Percentiles rank a stretch among this genome's conserved stretches.
These are phyloP conservation scores for Synchytrium microbalum DNA, from an alignment of 371 early-diverging fungal genomes.

Conservation along the genomic window DNA sequence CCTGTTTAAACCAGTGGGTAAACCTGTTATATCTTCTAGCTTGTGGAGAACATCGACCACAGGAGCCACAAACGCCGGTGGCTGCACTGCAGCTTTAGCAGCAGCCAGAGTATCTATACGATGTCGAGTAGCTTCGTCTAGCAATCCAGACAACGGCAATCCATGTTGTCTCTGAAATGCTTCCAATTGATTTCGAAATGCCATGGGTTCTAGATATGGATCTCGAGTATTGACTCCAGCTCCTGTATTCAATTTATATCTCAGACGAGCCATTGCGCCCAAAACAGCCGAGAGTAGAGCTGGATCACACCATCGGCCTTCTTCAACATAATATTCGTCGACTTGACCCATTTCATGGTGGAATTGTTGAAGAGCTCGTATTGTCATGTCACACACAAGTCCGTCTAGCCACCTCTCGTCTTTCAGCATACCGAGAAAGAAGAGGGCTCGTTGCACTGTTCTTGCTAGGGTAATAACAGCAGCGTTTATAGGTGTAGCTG, in stretches of 20 bases:
- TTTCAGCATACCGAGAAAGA: neutral
- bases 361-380: neutral
- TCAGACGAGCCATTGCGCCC: neutral
- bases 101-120: neutral
- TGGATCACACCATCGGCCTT: neutral
- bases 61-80: neutral
- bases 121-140: neutral
- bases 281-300: neutral
- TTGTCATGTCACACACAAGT: slow-evolving; percentile 1
- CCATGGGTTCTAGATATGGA: neutral
- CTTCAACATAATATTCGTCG: neutral
- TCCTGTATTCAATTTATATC: neutral
- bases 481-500: neutral
- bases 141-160: neutral
- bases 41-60: neutral
- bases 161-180: neutral
- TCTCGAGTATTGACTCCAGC: neutral
- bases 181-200: neutral
- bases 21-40: neutral
- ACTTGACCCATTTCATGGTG: neutral
- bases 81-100: neutral
- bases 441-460: slow-evolving; percentile 1
- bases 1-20: neutral
- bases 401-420: slow-evolving; percentile 3
- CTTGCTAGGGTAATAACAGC: neutral